Percentiles rank a stretch among this genome's conserved stretches.
Evolutionary conservation across 805 yeast species (phyloP).

Genomic region (Wickerhamiella lipophila): DNA sequence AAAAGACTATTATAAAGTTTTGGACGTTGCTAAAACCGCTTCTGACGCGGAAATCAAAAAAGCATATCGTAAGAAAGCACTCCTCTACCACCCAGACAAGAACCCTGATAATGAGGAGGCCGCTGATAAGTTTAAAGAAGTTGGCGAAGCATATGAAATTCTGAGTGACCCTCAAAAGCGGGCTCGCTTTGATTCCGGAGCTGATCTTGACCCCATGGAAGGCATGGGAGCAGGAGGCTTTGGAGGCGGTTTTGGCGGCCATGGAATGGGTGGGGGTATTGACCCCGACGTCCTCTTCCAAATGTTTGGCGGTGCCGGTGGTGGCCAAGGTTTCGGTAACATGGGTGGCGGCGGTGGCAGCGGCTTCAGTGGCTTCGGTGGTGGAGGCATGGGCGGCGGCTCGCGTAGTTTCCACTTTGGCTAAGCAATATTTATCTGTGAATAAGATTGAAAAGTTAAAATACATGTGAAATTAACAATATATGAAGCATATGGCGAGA

Average conservation of each 20-base stretch:
- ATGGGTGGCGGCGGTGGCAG: conserved; percentile 18
- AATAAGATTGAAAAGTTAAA: conserved; percentile 9
- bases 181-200: conserved; percentile 76
- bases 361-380: conserved; percentile 17
- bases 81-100: conserved; percentile 71
- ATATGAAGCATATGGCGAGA: conserved; percentile 4
- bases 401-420: conserved; percentile 18
- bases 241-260: conserved; percentile 49
- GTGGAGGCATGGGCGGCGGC: conserved; percentile 13
- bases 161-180: conserved; percentile 80
- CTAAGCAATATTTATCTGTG: conserved; percentile 12
- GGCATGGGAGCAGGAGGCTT: conserved; percentile 55
- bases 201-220: conserved; percentile 38
- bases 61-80: conserved; percentile 63
- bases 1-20: conserved; percentile 47
- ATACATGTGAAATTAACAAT: conserved; percentile 9
- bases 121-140: conserved; percentile 87
- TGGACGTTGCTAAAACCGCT: conserved; percentile 43
- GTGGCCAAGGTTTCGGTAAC: conserved; percentile 13
- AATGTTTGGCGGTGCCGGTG: conserved; percentile 30
- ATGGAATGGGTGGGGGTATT: conserved; percentile 40
- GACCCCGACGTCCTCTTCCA: conserved; percentile 30
- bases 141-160: conserved; percentile 75
- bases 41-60: conserved; percentile 48
- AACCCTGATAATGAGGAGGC: conserved; percentile 55